Evolutionary conservation across 129 eudicot species (phyloP).

Genomic region (Saposhnikovia divaricata): DNA sequence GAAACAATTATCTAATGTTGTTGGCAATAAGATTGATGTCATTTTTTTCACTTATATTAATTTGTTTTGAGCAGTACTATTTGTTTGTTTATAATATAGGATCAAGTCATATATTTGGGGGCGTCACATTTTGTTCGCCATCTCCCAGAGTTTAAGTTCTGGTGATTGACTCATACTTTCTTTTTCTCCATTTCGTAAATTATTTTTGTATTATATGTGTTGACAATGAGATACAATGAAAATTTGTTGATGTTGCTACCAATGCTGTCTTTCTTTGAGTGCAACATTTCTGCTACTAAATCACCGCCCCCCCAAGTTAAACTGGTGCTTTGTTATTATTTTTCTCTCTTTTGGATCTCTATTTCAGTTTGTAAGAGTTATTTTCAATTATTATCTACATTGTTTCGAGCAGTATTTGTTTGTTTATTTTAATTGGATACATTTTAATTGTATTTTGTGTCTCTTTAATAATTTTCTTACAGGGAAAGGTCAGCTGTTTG

Average conservation of each 20-base stretch:
- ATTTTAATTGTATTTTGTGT: constrained; percentile 3
- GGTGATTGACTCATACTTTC: constrained; percentile 30
- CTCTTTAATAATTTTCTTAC: constrained; percentile 7
- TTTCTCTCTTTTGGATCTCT: background rate
- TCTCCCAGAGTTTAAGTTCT: constrained; percentile 85
- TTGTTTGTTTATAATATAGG: too few species aligned
- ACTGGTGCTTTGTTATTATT: too few species aligned
- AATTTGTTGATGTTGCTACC: background rate
- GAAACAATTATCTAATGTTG: too few species aligned
- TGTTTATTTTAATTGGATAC: background rate
- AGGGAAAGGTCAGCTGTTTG: constrained; percentile 91
- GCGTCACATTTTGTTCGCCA: constrained; percentile 75
- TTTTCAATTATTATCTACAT: background rate
- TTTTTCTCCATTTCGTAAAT: background rate
- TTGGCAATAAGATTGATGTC: too few species aligned
- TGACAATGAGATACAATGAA: background rate
- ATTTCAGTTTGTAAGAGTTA: background rate
- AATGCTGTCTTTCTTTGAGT: too few species aligned
- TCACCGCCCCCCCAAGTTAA: too few species aligned
- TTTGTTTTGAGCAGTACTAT: too few species aligned
- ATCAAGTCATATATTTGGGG: too few species aligned
- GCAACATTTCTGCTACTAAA: background rate
- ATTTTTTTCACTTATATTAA: too few species aligned
- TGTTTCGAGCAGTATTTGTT: too few species aligned
- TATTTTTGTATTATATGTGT: background rate